Conservation (phyloP, 2,329 filamentous ascomycete genomes). For the Aspergillus novofumigatus region DNA sequence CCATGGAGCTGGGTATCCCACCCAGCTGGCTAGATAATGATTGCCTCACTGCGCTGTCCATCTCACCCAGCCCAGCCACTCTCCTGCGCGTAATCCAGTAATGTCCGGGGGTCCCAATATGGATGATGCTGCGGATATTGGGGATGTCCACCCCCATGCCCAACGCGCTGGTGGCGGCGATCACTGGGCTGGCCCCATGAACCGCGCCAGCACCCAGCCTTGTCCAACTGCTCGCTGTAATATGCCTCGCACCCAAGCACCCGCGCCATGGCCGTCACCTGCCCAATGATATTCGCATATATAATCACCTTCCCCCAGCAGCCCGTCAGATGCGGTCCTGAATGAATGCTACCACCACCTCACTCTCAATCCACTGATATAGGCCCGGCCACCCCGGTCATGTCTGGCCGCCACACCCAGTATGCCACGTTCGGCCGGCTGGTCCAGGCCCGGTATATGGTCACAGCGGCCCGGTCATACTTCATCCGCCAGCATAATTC, state of each 20-base stretch:
- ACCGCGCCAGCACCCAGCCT: background rate
- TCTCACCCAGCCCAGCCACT: conserved; percentile 4
- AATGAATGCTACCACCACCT: background rate
- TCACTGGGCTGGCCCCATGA: background rate
- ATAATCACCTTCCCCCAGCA: background rate
- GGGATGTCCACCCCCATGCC: conserved; percentile 9
- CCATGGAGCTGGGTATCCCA: too few species aligned
- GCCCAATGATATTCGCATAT: background rate
- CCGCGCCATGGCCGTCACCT: background rate
- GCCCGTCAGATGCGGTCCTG: background rate
- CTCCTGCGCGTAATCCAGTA: conserved; percentile 7
- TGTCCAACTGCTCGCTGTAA: background rate
- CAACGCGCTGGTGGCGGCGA: conserved; percentile 3
- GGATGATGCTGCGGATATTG: conserved; percentile 8
- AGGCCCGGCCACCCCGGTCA: background rate
- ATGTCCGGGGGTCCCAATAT: background rate
- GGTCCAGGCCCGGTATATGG: background rate
- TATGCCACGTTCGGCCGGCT: conserved; percentile 2
- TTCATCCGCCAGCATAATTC: background rate
- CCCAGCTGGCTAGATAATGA: too few species aligned
- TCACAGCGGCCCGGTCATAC: background rate
- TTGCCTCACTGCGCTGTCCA: background rate
- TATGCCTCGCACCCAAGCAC: background rate
- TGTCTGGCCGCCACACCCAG: background rate
- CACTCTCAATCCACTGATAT: background rate